Conservation (phyloP, 1,284 basidiomycete genomes). For the Tylopilus sp. region DNA sequence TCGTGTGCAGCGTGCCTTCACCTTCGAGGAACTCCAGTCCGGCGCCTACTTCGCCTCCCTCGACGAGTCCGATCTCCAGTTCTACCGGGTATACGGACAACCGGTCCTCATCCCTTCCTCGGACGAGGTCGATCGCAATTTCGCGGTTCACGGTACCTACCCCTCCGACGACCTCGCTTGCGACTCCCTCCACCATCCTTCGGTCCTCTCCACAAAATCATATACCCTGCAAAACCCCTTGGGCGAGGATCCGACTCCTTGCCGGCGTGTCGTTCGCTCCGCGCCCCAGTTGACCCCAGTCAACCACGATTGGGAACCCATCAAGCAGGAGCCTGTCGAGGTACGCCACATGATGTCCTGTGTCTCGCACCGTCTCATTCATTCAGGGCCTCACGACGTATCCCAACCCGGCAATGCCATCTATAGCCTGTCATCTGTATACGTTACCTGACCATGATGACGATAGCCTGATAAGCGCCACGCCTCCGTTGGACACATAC, state of each 20-base stretch:
- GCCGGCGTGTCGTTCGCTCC: not conserved
- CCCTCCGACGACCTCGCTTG: constrained; percentile 1
- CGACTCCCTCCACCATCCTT: not conserved
- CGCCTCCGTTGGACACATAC: constrained; percentile 1
- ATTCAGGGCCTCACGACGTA: constrained; percentile 15
- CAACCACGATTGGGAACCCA: constrained; percentile 17
- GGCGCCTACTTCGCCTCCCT: constrained; percentile 29
- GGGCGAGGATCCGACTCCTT: constrained; percentile 13
- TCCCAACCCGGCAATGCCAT: constrained; percentile 12
- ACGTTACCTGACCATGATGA: constrained; percentile 19
- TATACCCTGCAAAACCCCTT: constrained; percentile 31
- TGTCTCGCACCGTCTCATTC: constrained; percentile 9
- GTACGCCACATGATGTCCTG: constrained; percentile 13
- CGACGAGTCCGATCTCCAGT: constrained; percentile 34
- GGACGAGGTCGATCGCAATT: constrained; percentile 20
- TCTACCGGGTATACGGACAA: constrained; percentile 32
- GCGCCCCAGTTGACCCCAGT: not conserved
- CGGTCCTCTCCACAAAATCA: constrained; percentile 23
- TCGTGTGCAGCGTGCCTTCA: constrained; percentile 31
- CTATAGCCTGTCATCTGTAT: constrained; percentile 18
- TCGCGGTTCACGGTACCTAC: constrained; percentile 14
- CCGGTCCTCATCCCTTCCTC: constrained; percentile 30
- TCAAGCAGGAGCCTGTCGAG: constrained; percentile 28
- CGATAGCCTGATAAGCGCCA: not conserved
- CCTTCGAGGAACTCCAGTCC: constrained; percentile 35